Conservation (phyloP, 2,329 filamentous ascomycete genomes). For the Magnaporthales sp. region DNA sequence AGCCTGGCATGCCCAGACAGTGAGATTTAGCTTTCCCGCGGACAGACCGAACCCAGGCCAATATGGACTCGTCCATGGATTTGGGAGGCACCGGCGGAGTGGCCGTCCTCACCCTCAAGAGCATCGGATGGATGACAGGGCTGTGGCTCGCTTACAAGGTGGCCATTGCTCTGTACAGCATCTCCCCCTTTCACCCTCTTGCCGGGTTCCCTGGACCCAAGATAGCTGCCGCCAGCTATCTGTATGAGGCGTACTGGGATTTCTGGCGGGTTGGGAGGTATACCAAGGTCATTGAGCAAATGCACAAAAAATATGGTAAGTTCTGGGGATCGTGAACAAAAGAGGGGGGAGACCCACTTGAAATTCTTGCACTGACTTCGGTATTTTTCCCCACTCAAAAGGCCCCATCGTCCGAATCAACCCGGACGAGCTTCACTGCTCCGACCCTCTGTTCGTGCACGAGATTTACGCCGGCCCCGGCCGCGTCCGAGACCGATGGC, state of each 20-base stretch:
- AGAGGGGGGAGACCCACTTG: background rate
- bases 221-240: constrained; percentile 24
- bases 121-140: constrained; percentile 12
- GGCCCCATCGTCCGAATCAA: constrained; percentile 14
- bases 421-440: constrained; percentile 19
- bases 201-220: constrained; percentile 26
- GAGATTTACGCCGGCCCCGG: constrained; percentile 13
- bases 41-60: background rate
- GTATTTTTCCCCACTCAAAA: constrained; percentile 3
- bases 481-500: constrained; percentile 11
- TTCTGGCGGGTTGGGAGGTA: constrained; percentile 25
- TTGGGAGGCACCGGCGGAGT: background rate
- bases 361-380: background rate
- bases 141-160: constrained; percentile 22
- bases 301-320: constrained; percentile 25
- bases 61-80: background rate
- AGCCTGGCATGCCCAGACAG: background rate
- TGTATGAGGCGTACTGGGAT: constrained; percentile 30
- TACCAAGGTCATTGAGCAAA: constrained; percentile 21
- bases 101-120: constrained; percentile 1
- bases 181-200: constrained; percentile 30
- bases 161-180: constrained; percentile 22
- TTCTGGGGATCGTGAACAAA: constrained; percentile 14
- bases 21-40: background rate
- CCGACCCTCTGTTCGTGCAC: constrained; percentile 17